Evolutionary conservation across 306 rosid species (phyloP), one percentile per base, ranked within the genome.

Genomic region (Morella rubra): DNA sequence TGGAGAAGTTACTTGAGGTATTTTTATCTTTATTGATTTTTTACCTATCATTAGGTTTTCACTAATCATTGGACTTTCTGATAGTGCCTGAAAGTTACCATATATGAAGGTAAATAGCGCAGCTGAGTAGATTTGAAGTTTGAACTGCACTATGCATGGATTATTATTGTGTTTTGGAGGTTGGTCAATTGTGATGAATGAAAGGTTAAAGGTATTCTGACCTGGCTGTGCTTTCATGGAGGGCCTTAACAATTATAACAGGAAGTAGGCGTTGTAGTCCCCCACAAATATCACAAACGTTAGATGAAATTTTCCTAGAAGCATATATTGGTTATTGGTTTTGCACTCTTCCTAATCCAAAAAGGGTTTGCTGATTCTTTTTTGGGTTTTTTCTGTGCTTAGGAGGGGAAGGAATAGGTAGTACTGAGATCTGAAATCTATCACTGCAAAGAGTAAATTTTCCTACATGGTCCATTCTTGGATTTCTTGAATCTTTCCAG

Each of bases 1-100:
- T 65, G 18, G 50, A 65, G 22, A 65, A 65, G 0, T 65, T 65
- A 41, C 71, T 65, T 41, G 50, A 65, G 71, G 71, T 18, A 42
- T 65, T 65, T 65, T 15, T 65, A 8, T 42, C 0, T 6, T 42
- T 65, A 42, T 41, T n/a, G 42, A 65, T 18, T 44, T 8, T 9
- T 42, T 18, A 42, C 14, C 15, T 16, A 1, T n/a, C 24, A 18
- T 16, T 42, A 42, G 15, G 20, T 65, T 8, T 47, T 65, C 4
- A 0, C 22, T 4, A 9, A 65, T 18, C 1, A 42, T 41, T 18
- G 15, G 50, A 49, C 27, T 42, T 65, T 13, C 15, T 16, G 50
- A 65, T 65, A 0, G 46, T 65, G 49, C 0, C 4, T 42, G 0
- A 42, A 62, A 62, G 44, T 37, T 9, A 32, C 4, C 20, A 32